Evolutionary conservation across 805 yeast species (phyloP).

Genomic region (Danielozyma ontarioensis): DNA sequence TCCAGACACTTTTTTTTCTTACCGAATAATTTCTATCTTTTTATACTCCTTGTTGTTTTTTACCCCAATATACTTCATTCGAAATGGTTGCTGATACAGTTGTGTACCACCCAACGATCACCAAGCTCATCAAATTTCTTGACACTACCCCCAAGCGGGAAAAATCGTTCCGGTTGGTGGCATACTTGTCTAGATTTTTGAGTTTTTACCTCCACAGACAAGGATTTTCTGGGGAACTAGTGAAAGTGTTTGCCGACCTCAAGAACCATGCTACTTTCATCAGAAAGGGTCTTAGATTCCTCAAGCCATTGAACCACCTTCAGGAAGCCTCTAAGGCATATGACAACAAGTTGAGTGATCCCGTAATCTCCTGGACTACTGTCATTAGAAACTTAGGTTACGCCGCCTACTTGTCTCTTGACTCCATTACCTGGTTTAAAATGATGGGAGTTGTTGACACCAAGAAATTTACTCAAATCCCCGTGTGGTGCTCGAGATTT

Average conservation of each 20-base stretch:
- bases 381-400: constrained; percentile 56
- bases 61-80: background rate
- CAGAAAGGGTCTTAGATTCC: constrained; percentile 79
- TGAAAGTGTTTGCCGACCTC: constrained; percentile 48
- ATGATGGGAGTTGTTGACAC: constrained; percentile 51
- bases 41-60: background rate
- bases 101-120: constrained; percentile 68
- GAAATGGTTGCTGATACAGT: constrained; percentile 63
- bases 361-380: constrained; percentile 47
- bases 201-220: constrained; percentile 54
- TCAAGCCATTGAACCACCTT: constrained; percentile 73
- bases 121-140: constrained; percentile 56
- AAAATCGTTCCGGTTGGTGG: constrained; percentile 71
- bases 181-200: constrained; percentile 74
- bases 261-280: constrained; percentile 61
- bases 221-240: constrained; percentile 46
- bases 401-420: constrained; percentile 59
- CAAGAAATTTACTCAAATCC: constrained; percentile 43
- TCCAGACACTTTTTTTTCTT: too few relatives aligned
- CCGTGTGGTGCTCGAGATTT: constrained; percentile 59
- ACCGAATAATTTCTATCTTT: background rate
- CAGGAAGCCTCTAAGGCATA: constrained; percentile 62
- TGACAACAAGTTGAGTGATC: constrained; percentile 67
- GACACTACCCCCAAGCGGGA: constrained; percentile 74
- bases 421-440: constrained; percentile 58